Base-by-base conservation (phyloP, 1,284 basidiomycete genomes). In the Trichosporon asahii region DNA sequence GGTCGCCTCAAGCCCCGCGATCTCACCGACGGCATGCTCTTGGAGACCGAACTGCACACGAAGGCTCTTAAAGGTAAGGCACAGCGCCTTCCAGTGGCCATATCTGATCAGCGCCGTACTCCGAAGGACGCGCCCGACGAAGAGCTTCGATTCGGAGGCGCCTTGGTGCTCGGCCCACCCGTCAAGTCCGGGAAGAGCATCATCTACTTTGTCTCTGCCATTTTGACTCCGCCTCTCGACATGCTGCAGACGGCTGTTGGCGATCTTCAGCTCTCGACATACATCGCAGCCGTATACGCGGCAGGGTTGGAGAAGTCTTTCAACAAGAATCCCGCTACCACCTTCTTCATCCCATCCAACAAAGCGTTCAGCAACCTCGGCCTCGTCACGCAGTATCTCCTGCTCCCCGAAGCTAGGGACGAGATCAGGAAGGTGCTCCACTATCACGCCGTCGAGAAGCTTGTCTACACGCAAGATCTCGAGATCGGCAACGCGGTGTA, bases 331-430 rank as follows among this genome's bases (percentile, higher is more conserved):
- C 90, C 92, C 0, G 89, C 88, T 9, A 90, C 91, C 4, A 92
- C 94, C 1, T 88, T 95, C 72, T 88, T 99, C 60, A 89, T 97
- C 27, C 97, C 97, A 0, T 89, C 88, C 55, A 98, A 99, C 78
- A 83, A 86, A 31, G 97, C 94, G 0, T 99, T 98, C 85, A 88
- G 89, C 73, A 88, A 90, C 1, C 87, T 98, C 2, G 97, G 97
- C 6, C 87, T 99, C 46, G 91, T 94, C 70, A 95, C 92, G 85
- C 88, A 89, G 33, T 94, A 98, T 80, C 87, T 98, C 14, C 88
- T 98, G 12, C 76, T 86, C 0, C 82, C 85, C 0, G 87, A 90
- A 0, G 87, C 91, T 6, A 92, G 91, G 78, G 82, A 87, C 66
- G 94, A 98, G 78, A 84, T 98, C 61, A 88, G 91, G 75, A 88